phyloP scores from a whole-genome alignment of 2,329 filamentous ascomycete species.

The Keithomyces neogunnii region DNA sequence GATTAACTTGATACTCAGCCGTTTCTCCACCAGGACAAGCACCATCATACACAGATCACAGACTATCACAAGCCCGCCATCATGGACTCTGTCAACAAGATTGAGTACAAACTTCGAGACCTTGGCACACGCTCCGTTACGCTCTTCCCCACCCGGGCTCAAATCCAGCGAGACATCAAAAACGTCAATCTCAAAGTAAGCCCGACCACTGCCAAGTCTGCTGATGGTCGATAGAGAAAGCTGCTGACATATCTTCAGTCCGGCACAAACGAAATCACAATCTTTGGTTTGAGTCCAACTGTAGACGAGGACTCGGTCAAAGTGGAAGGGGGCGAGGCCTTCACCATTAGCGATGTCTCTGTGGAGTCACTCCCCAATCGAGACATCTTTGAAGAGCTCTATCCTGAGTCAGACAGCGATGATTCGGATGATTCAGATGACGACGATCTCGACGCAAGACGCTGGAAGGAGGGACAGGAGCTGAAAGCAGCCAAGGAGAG shows the following conservation, averaged over 20 bases:
- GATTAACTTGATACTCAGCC: too few species aligned
- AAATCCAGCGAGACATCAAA: conserved; percentile 51
- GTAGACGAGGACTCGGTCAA: conserved; percentile 52
- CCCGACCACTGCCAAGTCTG: neutral
- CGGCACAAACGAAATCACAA: conserved; percentile 49
- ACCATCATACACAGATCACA: too few species aligned
- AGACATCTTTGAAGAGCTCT: conserved; percentile 42
- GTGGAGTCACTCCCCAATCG: conserved; percentile 46
- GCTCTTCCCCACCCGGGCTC: conserved; percentile 53
- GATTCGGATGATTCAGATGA: conserved; percentile 21
- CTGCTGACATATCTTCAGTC: conserved; percentile 24
- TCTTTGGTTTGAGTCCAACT: conserved; percentile 45
- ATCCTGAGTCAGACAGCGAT: conserved; percentile 33
- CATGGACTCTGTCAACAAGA: conserved; percentile 32
- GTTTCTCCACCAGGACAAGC: too few species aligned
- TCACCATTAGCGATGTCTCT: conserved; percentile 52
- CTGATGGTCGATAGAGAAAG: neutral
- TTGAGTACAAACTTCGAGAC: conserved; percentile 47
- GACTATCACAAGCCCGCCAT: neutral
- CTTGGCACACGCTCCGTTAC: conserved; percentile 53
- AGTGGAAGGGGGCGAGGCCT: conserved; percentile 47
- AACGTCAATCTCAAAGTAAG: conserved; percentile 30
- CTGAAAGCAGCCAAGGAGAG: conserved; percentile 17
- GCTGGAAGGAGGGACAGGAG: conserved; percentile 8
- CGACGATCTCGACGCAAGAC: conserved; percentile 16